Conservation (phyloP, 495 filamentous ascomycete genomes). For the Daldinia bambusicola region DNA sequence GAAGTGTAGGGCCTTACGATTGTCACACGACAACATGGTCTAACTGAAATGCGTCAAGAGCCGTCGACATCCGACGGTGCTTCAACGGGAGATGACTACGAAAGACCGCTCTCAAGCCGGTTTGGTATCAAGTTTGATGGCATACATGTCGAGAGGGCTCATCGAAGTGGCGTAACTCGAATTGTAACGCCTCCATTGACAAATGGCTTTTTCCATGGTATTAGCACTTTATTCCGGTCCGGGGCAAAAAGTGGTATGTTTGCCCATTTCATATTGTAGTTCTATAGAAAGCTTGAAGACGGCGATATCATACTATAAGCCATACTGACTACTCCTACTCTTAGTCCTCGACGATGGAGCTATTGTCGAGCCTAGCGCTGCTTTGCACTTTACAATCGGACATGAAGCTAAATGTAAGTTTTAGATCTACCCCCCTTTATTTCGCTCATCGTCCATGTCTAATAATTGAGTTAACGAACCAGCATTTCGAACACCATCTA, state of each 20-base stretch:
- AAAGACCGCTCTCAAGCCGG: slow-evolving; percentile 43
- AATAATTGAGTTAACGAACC: neutral
- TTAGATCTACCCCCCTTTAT: neutral
- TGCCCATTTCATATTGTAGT: neutral
- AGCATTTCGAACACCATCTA: slow-evolving; percentile 29
- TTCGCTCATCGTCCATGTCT: neutral
- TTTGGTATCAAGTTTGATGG: slow-evolving; percentile 62
- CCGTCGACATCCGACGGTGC: slow-evolving; percentile 55
- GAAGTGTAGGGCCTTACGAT: slow-evolving; percentile 54
- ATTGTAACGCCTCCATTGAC: slow-evolving; percentile 58
- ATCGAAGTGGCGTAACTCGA: slow-evolving; percentile 61
- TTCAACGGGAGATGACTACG: slow-evolving; percentile 46
- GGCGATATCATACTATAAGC: neutral
- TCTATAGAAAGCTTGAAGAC: neutral
- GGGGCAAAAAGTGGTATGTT: slow-evolving; percentile 51
- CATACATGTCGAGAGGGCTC: slow-evolving; percentile 55
- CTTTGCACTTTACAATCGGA: slow-evolving; percentile 58
- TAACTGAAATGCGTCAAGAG: slow-evolving; percentile 58
- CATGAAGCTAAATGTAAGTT: slow-evolving; percentile 45
- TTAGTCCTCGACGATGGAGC: slow-evolving; percentile 50
- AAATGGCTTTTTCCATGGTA: slow-evolving; percentile 57
- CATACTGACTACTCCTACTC: slow-evolving; percentile 3
- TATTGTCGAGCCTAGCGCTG: slow-evolving; percentile 55
- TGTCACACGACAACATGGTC: slow-evolving; percentile 54
- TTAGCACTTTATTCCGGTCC: slow-evolving; percentile 59